Percentiles rank a stretch among this genome's conserved stretches.
Evolutionary conservation across 345 rosid species (phyloP).

Genomic region (Gossypium arboreum): DNA sequence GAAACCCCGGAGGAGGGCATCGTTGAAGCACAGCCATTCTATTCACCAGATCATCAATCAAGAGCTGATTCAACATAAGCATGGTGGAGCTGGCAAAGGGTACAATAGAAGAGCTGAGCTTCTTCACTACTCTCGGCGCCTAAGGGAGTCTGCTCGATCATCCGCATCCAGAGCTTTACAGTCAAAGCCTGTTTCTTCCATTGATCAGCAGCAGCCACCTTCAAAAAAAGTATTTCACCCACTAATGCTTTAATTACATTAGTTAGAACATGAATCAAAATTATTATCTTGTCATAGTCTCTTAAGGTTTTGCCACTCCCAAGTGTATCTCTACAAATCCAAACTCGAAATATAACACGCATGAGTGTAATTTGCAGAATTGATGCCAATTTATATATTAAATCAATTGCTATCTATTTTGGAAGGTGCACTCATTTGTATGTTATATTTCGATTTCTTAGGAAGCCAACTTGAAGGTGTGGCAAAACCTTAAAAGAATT

Average conservation of each 20-base stretch:
- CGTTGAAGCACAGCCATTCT: constrained; percentile 7
- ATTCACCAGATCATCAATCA: constrained; percentile 9
- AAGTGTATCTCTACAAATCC: too few relatives aligned
- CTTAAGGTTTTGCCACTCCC: too few relatives aligned
- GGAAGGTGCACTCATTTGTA: too few relatives aligned
- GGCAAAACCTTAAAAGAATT: too few relatives aligned
- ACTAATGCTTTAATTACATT: background rate
- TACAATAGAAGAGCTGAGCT: constrained; percentile 44
- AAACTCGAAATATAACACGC: too few relatives aligned
- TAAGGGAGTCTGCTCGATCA: constrained; percentile 31
- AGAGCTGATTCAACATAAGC: background rate
- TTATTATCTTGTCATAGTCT: too few relatives aligned
- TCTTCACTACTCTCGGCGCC: constrained; percentile 37
- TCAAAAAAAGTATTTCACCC: constrained; percentile 17
- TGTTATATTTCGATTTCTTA: too few relatives aligned
- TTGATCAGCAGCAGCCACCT: constrained; percentile 21
- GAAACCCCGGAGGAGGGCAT: constrained; percentile 27
- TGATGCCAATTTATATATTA: too few relatives aligned
- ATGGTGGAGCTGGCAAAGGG: constrained; percentile 23
- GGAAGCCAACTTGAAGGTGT: too few relatives aligned
- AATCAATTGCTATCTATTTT: too few relatives aligned
- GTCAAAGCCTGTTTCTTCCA: constrained; percentile 25
- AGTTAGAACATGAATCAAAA: too few relatives aligned
- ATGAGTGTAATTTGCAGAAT: too few relatives aligned
- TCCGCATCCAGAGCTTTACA: constrained; percentile 13